A percentile compares a stretch with the other conserved stretches of the same genome.
phyloP scores from a whole-genome alignment of 495 filamentous ascomycete genomes.

The Aspergillus asperescens region DNA sequence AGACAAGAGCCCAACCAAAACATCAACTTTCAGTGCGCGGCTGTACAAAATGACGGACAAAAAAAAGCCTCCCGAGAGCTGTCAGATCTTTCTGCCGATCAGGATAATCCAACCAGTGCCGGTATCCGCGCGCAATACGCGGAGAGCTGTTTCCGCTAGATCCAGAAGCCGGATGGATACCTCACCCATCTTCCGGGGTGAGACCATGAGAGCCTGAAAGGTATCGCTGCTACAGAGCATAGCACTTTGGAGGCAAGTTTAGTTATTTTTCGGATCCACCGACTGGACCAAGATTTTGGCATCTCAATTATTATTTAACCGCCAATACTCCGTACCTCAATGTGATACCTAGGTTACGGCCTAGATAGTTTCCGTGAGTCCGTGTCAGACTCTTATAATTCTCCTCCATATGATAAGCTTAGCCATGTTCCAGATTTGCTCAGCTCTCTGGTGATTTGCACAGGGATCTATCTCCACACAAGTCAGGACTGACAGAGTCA shows the following conservation, averaged over 20 bases:
- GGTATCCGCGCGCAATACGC: slow-evolving; percentile 3
- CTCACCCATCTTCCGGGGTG: neutral
- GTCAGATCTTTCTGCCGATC: slow-evolving; percentile 20
- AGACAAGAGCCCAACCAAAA: neutral
- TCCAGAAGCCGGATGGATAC: neutral
- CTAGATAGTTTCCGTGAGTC: no score
- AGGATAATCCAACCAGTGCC: slow-evolving; percentile 19
- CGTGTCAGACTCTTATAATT: neutral
- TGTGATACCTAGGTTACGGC: no score
- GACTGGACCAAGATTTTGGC: slow-evolving; percentile 19
- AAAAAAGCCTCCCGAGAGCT: slow-evolving; percentile 2
- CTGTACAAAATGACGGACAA: neutral
- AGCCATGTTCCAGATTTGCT: neutral
- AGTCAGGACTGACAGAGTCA: neutral
- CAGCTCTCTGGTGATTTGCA: slow-evolving; percentile 11
- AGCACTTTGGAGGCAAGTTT: neutral
- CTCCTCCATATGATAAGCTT: neutral
- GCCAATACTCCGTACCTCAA: no score
- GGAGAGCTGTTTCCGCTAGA: neutral
- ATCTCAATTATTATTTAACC: slow-evolving; percentile 9
- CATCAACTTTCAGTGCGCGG: neutral
- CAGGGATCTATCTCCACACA: slow-evolving; percentile 6
- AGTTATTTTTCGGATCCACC: slow-evolving; percentile 19
- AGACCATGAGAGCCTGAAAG: no score
- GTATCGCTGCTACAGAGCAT: no score